Conservation (phyloP, 2,329 filamentous ascomycete species). For the Trichoderma pleuroti region DNA sequence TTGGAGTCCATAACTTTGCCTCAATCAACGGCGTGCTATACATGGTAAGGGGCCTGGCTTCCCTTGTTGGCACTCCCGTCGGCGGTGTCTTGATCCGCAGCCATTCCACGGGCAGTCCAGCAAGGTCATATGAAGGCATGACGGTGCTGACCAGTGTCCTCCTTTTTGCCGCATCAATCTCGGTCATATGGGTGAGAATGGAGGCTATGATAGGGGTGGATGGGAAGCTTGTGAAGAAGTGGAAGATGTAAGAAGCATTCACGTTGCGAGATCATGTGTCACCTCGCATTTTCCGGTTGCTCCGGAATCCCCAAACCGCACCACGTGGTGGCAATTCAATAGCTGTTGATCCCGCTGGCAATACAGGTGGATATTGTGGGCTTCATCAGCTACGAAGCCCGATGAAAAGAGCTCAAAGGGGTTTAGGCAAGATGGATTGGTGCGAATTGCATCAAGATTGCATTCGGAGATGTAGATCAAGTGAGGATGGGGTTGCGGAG, state of each 20-base stretch:
- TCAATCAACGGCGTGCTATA: constrained; percentile 7
- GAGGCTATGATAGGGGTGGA: background rate
- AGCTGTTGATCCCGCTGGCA: background rate
- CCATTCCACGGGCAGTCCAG: background rate
- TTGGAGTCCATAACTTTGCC: background rate
- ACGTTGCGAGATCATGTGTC: background rate
- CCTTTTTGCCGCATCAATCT: background rate
- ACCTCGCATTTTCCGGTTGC: background rate
- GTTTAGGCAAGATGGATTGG: background rate
- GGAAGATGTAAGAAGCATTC: background rate
- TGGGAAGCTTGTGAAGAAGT: constrained; percentile 9
- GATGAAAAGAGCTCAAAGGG: background rate
- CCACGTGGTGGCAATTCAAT: background rate
- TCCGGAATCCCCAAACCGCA: background rate
- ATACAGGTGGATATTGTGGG: background rate
- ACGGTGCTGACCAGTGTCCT: background rate
- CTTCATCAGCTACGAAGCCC: background rate
- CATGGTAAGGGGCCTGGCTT: constrained; percentile 3
- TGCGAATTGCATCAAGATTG: background rate
- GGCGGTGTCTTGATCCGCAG: constrained; percentile 9
- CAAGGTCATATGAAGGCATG: constrained; percentile 6
- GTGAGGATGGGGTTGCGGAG: background rate
- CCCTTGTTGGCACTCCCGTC: constrained; percentile 4
- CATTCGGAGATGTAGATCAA: background rate
- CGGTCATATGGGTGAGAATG: constrained; percentile 6